These are phyloP conservation scores for Nelumbo lutea DNA, from an alignment of 164 flowering plant species.

Conservation along the genomic window DNA sequence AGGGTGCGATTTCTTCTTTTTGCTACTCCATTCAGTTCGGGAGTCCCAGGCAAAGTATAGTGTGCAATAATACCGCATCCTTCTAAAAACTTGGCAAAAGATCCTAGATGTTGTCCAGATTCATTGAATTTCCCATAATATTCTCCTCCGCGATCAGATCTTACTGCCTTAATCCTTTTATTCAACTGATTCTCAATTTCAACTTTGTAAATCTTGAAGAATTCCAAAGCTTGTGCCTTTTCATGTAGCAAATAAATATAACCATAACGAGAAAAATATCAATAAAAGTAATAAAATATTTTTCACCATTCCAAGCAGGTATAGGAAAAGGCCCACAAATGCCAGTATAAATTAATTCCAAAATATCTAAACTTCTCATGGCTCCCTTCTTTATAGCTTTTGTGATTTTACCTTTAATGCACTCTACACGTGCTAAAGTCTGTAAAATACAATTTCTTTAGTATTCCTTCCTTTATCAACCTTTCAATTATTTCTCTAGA, in stretches of 20 bases:
- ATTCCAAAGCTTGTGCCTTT: background rate
- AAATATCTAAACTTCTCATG: background rate
- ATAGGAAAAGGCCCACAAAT: background rate
- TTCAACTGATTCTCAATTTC: slow-evolving; percentile 1
- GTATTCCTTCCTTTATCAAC: background rate
- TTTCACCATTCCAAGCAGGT: background rate
- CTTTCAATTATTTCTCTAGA: background rate
- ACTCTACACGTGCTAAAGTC: background rate
- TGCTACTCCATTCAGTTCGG: background rate
- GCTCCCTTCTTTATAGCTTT: background rate
- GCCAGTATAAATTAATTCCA: background rate
- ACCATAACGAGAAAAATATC: background rate
- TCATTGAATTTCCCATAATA: background rate
- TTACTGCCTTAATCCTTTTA: background rate
- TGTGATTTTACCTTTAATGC: background rate
- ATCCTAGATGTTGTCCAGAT: background rate
- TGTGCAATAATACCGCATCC: slow-evolving; percentile 6
- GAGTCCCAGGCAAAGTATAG: slow-evolving; percentile 6
- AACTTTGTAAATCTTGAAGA: background rate
- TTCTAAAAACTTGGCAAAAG: slow-evolving; percentile 9
- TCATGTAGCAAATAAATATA: background rate
- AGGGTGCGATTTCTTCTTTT: slow-evolving; percentile 2
- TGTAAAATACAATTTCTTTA: background rate
- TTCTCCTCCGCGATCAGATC: background rate
- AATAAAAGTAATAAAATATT: background rate